Evolutionary conservation across 2,329 filamentous ascomycete species (phyloP).

Genomic region (Plenodomus tracheiphilus): DNA sequence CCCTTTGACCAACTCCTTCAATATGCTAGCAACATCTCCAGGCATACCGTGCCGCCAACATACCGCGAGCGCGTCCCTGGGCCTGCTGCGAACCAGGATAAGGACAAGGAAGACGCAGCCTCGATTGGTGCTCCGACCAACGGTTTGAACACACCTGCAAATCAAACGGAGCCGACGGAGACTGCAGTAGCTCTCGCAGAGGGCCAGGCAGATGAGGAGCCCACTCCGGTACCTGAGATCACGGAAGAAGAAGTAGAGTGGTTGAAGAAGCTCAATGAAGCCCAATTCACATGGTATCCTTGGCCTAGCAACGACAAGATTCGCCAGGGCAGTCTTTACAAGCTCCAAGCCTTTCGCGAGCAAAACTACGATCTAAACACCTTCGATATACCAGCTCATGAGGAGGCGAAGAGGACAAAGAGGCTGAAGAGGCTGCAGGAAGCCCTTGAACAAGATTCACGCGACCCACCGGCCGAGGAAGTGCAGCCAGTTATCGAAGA

Average conservation of each 20-base stretch:
- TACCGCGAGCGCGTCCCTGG: conserved; percentile 38
- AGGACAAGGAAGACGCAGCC: conserved; percentile 20
- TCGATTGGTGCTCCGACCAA: conserved; percentile 33
- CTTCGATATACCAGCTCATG: conserved; percentile 26
- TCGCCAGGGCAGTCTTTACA: conserved; percentile 63
- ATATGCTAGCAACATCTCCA: conserved; percentile 79
- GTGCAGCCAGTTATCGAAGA: not conserved
- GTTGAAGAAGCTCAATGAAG: conserved; percentile 36
- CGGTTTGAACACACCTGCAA: conserved; percentile 32
- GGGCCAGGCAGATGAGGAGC: conserved; percentile 16
- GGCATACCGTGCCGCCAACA: conserved; percentile 74
- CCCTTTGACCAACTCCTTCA: conserved; percentile 73
- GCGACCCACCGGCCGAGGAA: not conserved
- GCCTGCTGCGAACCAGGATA: conserved; percentile 19
- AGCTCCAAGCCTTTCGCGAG: conserved; percentile 28
- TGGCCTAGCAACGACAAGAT: conserved; percentile 77
- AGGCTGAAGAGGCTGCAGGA: not conserved
- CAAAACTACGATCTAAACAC: conserved; percentile 22
- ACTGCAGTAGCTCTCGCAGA: conserved; percentile 25
- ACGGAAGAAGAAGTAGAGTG: conserved; percentile 40
- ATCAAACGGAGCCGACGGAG: conserved; percentile 28
- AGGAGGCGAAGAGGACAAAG: conserved; percentile 22
- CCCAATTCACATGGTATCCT: conserved; percentile 62
- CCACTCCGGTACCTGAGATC: conserved; percentile 20
- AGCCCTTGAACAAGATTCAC: not conserved